Conservation (phyloP, 1,284 basidiomycete genomes). For the Flammula alnicola region DNA sequence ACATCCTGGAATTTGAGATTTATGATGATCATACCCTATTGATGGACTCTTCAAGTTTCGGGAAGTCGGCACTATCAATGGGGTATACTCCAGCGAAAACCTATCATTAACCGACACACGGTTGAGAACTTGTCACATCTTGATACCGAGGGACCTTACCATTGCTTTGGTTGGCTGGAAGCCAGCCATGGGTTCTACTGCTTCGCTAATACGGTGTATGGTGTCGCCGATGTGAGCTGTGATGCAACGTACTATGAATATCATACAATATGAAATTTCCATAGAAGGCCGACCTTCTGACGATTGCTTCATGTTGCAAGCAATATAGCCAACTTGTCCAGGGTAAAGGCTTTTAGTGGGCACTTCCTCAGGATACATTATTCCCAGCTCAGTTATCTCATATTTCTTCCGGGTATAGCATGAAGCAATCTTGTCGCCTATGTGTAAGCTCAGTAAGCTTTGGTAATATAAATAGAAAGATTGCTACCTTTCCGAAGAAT, state of each 20-base stretch:
- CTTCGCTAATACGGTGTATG: constrained; percentile 76
- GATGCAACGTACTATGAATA: constrained; percentile 14
- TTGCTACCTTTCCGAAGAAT: constrained; percentile 63
- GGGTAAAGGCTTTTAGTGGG: constrained; percentile 72
- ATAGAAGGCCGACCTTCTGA: constrained; percentile 74
- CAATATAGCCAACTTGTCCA: constrained; percentile 91
- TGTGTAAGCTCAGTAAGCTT: constrained; percentile 10
- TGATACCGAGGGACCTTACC: constrained; percentile 48
- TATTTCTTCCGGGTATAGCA: constrained; percentile 90
- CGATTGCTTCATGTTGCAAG: constrained; percentile 98
- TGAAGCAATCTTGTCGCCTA: constrained; percentile 90
- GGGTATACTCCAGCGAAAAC: constrained; percentile 98
- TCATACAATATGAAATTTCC: constrained; percentile 6
- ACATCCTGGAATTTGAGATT: constrained; percentile 4
- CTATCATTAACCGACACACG: constrained; percentile 39
- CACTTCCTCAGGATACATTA: constrained; percentile 91
- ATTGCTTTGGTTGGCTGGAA: constrained; percentile 95
- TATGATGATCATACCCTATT: constrained; percentile 61
- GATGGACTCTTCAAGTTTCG: constrained; percentile 95
- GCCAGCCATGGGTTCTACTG: constrained; percentile 87
- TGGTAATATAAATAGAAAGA: constrained; percentile 2
- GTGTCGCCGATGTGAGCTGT: constrained; percentile 94
- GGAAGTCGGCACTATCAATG: constrained; percentile 89
- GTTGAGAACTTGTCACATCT: constrained; percentile 4
- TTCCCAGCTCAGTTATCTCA: constrained; percentile 90